Conservation (phyloP, 768 basidiomycete species). For the Bullera alba region DNA sequence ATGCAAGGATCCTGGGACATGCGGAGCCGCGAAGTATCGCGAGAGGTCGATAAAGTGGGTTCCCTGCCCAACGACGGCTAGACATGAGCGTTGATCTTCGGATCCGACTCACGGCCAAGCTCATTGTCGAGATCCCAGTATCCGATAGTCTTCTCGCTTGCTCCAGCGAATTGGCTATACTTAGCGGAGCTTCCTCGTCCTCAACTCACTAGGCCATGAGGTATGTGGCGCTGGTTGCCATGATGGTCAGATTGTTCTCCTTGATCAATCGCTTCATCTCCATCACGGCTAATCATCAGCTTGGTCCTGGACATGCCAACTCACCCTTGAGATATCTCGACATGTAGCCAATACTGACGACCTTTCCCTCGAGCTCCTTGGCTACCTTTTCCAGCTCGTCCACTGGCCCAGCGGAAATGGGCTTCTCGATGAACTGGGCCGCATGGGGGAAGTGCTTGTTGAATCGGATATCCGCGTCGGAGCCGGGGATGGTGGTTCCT, state of each 20-base stretch:
- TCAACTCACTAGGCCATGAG: conserved; percentile 44
- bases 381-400: conserved; percentile 14
- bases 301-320: neutral
- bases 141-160: conserved; percentile 1
- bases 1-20: conserved; percentile 55
- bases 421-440: conserved; percentile 85
- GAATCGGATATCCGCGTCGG: conserved; percentile 78
- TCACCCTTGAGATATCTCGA: conserved; percentile 73
- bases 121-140: conserved; percentile 20
- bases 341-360: conserved; percentile 57
- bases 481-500: conserved; percentile 61
- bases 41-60: conserved; percentile 72
- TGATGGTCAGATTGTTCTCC: conserved; percentile 85
- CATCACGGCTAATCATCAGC: conserved; percentile 58
- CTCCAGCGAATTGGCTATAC: conserved; percentile 11
- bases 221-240: conserved; percentile 87
- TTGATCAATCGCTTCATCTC: conserved; percentile 90
- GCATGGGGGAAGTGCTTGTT: conserved; percentile 78
- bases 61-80: conserved; percentile 46
- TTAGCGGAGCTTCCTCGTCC: neutral
- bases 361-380: conserved; percentile 26
- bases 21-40: conserved; percentile 88
- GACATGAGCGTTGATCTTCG: neutral
- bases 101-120: conserved; percentile 19
- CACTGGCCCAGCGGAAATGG: conserved; percentile 58